Conservation (phyloP, 352 stramenopile species). For the Blastocystis hominis region DNA sequence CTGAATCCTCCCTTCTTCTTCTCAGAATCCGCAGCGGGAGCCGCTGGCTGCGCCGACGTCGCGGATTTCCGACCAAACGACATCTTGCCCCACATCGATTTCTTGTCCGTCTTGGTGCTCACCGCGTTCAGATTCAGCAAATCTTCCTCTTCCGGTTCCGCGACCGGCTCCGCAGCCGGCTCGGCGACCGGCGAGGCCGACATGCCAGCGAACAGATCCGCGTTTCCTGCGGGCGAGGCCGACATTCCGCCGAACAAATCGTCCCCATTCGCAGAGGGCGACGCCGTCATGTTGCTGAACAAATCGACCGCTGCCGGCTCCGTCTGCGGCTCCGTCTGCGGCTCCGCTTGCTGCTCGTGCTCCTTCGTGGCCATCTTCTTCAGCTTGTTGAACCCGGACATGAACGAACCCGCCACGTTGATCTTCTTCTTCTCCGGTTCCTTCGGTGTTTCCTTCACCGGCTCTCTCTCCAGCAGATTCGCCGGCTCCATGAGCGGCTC, state of each 20-base stretch:
- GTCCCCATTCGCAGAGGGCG: neutral
- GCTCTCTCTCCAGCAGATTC: neutral
- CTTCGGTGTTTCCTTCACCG: neutral
- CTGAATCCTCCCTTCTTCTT: conserved; percentile 36
- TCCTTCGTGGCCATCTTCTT: conserved; percentile 27
- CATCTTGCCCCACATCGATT: neutral
- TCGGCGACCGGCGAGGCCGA: neutral
- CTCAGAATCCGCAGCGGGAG: neutral
- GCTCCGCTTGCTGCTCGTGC: neutral
- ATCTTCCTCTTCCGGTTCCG: conserved; percentile 3
- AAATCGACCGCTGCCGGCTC: neutral
- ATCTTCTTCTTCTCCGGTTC: conserved; percentile 25
- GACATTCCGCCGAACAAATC: conserved; percentile 23
- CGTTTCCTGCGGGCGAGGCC: neutral
- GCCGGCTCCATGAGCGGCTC: neutral
- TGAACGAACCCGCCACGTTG: conserved; percentile 6
- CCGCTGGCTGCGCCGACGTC: neutral
- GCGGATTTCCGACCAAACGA: neutral
- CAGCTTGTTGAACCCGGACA: conserved; percentile 46
- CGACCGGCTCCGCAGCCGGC: neutral
- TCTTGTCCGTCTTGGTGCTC: neutral
- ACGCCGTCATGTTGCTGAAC: neutral
- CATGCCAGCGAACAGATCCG: neutral
- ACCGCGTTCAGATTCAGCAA: conserved; percentile 9
- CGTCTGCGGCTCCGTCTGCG: neutral